These are phyloP conservation scores for Hibiscus tridactylites DNA, from an alignment of 345 rosid genomes.

Conservation along the genomic window DNA sequence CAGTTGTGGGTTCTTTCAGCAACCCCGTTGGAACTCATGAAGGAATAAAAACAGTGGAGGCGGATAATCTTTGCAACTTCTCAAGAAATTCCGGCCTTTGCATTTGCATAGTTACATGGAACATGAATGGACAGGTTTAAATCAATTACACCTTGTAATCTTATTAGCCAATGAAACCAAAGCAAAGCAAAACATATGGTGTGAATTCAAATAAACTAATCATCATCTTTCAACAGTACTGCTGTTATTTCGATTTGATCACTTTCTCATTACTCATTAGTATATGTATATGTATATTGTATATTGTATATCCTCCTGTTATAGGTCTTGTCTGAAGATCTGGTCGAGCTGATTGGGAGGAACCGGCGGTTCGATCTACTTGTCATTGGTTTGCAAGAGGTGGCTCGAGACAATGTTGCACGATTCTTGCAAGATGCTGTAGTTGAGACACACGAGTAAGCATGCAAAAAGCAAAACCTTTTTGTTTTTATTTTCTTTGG, in stretches of 20 bases:
- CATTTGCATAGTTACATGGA: conserved; percentile 66
- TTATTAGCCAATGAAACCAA: too few species aligned
- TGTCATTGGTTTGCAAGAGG: conserved; percentile 48
- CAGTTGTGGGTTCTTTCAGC: background rate
- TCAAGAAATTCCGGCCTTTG: conserved; percentile 47
- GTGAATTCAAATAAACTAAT: too few species aligned
- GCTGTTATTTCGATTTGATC: too few species aligned
- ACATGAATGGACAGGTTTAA: conserved; percentile 56
- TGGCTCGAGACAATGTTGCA: conserved; percentile 26
- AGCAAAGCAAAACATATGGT: too few species aligned
- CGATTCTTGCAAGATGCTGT: conserved; percentile 30
- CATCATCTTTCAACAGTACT: too few species aligned
- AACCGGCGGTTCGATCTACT: conserved; percentile 35
- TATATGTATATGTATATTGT: too few species aligned
- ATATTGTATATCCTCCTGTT: too few species aligned
- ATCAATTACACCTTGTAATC: too few species aligned
- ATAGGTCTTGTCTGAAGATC: conserved; percentile 15
- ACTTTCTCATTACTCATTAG: too few species aligned
- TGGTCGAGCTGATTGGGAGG: conserved; percentile 36
- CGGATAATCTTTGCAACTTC: conserved; percentile 33
- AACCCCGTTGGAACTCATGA: conserved; percentile 6
- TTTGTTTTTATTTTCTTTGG: too few species aligned
- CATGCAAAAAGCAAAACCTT: too few species aligned
- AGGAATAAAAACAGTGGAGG: conserved; percentile 45
- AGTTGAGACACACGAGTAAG: conserved; percentile 34